phyloP scores from a whole-genome alignment of 2,329 filamentous ascomycete genomes.

The Alternaria incomplexa region DNA sequence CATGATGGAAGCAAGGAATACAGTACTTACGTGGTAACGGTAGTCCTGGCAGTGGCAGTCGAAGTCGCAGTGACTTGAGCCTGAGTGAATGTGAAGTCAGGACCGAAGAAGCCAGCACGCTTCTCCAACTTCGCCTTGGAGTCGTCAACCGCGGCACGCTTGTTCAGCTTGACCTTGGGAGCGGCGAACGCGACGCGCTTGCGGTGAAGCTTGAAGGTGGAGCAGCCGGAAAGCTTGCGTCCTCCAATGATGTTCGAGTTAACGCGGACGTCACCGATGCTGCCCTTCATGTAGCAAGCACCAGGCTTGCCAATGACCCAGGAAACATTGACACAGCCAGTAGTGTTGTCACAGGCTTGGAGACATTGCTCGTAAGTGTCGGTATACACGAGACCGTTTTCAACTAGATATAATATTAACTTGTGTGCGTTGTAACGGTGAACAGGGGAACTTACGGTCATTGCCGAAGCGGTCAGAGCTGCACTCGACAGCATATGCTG shows the following conservation, averaged over 20 bases:
- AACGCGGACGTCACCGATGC: slow-evolving; percentile 2
- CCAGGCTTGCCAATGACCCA: slow-evolving; percentile 20
- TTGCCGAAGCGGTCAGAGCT: slow-evolving; percentile 28
- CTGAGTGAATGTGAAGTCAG: slow-evolving; percentile 3
- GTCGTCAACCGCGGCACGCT: slow-evolving; percentile 6
- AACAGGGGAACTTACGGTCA: slow-evolving; percentile 18
- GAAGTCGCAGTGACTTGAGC: not conserved
- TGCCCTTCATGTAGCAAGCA: slow-evolving; percentile 35
- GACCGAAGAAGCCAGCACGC: not conserved
- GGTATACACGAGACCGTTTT: slow-evolving; percentile 9
- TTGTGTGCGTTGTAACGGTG: too few relatives aligned
- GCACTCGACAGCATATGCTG: slow-evolving; percentile 31
- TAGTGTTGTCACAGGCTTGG: slow-evolving; percentile 23
- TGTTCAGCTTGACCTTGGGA: not conserved
- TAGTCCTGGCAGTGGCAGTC: not conserved
- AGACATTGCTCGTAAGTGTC: slow-evolving; percentile 23
- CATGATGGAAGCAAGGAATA: not conserved
- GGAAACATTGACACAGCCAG: slow-evolving; percentile 30
- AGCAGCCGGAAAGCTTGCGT: slow-evolving; percentile 16
- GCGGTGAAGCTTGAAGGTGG: slow-evolving; percentile 12
- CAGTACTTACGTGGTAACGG: not conserved
- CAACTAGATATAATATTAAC: slow-evolving; percentile 14
- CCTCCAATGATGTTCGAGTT: slow-evolving; percentile 29
- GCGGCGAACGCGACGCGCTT: slow-evolving; percentile 12
- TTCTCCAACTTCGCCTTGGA: not conserved